Evolutionary conservation across 345 rosid genomes (phyloP).

Genomic region (Arabis hirsuta): DNA sequence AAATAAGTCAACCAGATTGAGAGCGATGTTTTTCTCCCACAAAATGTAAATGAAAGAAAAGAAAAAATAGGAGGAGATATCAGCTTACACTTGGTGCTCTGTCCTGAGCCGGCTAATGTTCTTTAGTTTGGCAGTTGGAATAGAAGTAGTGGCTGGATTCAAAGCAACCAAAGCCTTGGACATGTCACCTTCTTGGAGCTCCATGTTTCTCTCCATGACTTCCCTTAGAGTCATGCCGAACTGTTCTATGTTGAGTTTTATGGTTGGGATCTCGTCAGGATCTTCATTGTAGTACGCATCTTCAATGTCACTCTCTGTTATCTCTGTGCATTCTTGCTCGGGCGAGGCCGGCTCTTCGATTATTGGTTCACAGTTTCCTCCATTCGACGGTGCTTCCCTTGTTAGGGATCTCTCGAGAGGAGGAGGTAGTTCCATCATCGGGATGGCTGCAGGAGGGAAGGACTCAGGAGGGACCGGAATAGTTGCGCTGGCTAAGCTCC

Average conservation of each 20-base stretch:
- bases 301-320: slow-evolving; percentile 70
- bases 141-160: slow-evolving; percentile 60
- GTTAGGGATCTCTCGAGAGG: slow-evolving; percentile 42
- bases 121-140: slow-evolving; percentile 79
- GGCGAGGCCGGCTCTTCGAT: slow-evolving; percentile 91
- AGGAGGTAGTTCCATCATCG: slow-evolving; percentile 52
- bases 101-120: slow-evolving; percentile 81
- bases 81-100: slow-evolving; percentile 95
- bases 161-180: slow-evolving; percentile 89
- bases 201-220: slow-evolving; percentile 67
- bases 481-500: slow-evolving; percentile 52
- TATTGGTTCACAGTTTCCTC: slow-evolving; percentile 60
- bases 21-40: not conserved
- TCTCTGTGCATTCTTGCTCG: slow-evolving; percentile 54
- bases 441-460: slow-evolving; percentile 48
- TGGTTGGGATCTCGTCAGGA: slow-evolving; percentile 83
- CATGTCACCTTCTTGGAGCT: slow-evolving; percentile 75
- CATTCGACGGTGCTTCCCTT: slow-evolving; percentile 26
- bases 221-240: slow-evolving; percentile 62
- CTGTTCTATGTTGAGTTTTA: slow-evolving; percentile 65
- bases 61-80: slow-evolving; percentile 13
- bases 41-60: slow-evolving; percentile 14
- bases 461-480: slow-evolving; percentile 31
- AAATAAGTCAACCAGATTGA: slow-evolving; percentile 1
- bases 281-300: slow-evolving; percentile 60